Conservation (phyloP, 2,329 filamentous ascomycete species). For the Colletotrichum karsti region DNA sequence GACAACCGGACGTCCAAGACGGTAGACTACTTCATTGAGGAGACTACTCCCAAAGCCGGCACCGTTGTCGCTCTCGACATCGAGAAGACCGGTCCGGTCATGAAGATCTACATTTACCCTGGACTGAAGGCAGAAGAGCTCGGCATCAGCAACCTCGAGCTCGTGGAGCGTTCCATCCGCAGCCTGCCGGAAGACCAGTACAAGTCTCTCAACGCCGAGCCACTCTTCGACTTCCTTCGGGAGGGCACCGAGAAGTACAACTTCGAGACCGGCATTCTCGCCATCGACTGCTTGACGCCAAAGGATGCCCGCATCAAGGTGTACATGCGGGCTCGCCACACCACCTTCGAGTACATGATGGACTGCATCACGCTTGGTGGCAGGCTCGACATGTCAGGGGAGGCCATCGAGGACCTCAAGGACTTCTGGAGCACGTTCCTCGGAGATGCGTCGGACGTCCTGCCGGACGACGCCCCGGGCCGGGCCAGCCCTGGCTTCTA, state of each 20-base stretch:
- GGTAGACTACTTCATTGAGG: slow-evolving; percentile 13
- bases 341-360: slow-evolving; percentile 23
- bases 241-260: slow-evolving; percentile 17
- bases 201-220: slow-evolving; percentile 2
- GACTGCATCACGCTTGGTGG: slow-evolving; percentile 24
- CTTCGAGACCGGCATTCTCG: slow-evolving; percentile 25
- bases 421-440: slow-evolving; percentile 19
- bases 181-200: slow-evolving; percentile 8
- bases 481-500: slow-evolving; percentile 23
- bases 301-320: slow-evolving; percentile 21
- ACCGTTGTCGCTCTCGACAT: slow-evolving; percentile 24
- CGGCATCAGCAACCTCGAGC: slow-evolving; percentile 20
- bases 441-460: slow-evolving; percentile 3
- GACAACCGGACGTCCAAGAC: slow-evolving; percentile 13
- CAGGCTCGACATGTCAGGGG: slow-evolving; percentile 22
- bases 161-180: slow-evolving; percentile 19
- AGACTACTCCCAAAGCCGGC: slow-evolving; percentile 21
- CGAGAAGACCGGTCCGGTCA: slow-evolving; percentile 23
- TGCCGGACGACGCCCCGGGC: slow-evolving; percentile 15
- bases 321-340: slow-evolving; percentile 20
- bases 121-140: slow-evolving; percentile 22
- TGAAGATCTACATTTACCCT: slow-evolving; percentile 27
- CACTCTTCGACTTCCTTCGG: slow-evolving; percentile 11
- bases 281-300: slow-evolving; percentile 21
- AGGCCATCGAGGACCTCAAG: slow-evolving; percentile 20